phyloP scores from a whole-genome alignment of 352 stramenopile species.

The Globisporangium polare region DNA sequence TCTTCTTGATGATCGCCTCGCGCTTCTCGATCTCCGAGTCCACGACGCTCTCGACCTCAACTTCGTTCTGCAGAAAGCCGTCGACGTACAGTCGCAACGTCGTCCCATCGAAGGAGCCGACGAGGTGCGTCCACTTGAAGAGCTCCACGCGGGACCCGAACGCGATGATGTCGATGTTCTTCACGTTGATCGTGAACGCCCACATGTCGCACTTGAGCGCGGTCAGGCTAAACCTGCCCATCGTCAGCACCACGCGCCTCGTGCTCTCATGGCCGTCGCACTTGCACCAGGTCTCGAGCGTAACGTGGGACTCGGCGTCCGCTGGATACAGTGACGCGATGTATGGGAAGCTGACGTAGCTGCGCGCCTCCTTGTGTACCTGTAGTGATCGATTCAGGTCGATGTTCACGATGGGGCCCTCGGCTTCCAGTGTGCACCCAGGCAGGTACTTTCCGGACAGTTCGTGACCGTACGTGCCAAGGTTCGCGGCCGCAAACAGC shows the following conservation, averaged over 20 bases:
- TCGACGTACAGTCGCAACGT: conserved; percentile 83
- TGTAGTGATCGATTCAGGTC: conserved; percentile 71
- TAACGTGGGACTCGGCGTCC: conserved; percentile 34
- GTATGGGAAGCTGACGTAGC: conserved; percentile 56
- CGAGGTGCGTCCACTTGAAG: conserved; percentile 83
- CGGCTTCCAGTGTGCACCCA: conserved; percentile 62
- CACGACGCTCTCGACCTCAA: conserved; percentile 73
- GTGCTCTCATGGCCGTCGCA: conserved; percentile 69
- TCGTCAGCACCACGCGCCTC: conserved; percentile 56
- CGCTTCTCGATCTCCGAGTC: conserved; percentile 58
- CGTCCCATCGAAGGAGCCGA: conserved; percentile 87
- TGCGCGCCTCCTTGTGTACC: conserved; percentile 52
- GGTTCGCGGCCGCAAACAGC: conserved; percentile 58
- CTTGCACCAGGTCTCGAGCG: conserved; percentile 77
- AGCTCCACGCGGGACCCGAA: conserved; percentile 47
- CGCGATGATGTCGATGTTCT: conserved; percentile 72
- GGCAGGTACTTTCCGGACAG: conserved; percentile 54
- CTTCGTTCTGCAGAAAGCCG: conserved; percentile 58
- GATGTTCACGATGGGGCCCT: conserved; percentile 77
- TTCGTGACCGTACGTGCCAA: conserved; percentile 43
- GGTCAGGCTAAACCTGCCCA: conserved; percentile 71
- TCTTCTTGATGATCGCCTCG: conserved; percentile 66
- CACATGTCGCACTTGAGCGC: conserved; percentile 73
- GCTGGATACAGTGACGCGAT: conserved; percentile 36
- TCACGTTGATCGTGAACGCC: conserved; percentile 77